phyloP scores from a whole-genome alignment of 805 yeast genomes.

The Ascoidea asiatica region DNA sequence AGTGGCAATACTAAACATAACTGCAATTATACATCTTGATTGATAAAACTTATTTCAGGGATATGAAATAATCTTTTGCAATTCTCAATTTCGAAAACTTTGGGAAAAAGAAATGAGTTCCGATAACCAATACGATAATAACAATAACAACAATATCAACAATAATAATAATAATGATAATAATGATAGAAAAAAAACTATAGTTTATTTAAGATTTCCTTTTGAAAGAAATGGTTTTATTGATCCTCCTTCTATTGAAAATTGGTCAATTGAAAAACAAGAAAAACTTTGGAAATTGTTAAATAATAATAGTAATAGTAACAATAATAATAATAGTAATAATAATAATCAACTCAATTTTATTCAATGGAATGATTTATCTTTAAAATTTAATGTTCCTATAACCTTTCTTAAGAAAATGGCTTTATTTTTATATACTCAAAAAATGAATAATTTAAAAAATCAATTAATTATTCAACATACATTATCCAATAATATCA shows the following conservation, averaged over 20 bases:
- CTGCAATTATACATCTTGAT: no score
- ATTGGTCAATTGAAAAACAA: conserved; percentile 2
- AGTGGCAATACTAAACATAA: no score
- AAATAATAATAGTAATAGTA: neutral
- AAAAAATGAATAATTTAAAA: conserved; percentile 8
- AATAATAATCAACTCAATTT: conserved; percentile 20
- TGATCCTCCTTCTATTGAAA: conserved; percentile 25
- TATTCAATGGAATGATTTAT: neutral
- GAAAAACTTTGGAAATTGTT: conserved; percentile 2
- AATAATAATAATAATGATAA: no score
- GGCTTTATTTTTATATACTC: conserved; percentile 17
- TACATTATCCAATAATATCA: neutral
- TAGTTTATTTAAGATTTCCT: conserved; percentile 30
- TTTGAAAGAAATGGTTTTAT: conserved; percentile 25
- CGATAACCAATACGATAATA: no score
- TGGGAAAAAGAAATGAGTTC: no score
- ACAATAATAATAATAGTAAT: conserved; percentile 1
- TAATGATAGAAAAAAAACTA: conserved; percentile 10
- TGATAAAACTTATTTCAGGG: no score
- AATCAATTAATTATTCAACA: no score
- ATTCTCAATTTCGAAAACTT: no score
- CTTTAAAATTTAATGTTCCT: conserved; percentile 8
- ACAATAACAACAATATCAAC: no score
- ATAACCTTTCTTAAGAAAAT: conserved; percentile 15
- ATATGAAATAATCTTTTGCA: no score